phyloP scores from a whole-genome alignment of 2,329 filamentous ascomycete genomes.

The Diaporthe velutina region DNA sequence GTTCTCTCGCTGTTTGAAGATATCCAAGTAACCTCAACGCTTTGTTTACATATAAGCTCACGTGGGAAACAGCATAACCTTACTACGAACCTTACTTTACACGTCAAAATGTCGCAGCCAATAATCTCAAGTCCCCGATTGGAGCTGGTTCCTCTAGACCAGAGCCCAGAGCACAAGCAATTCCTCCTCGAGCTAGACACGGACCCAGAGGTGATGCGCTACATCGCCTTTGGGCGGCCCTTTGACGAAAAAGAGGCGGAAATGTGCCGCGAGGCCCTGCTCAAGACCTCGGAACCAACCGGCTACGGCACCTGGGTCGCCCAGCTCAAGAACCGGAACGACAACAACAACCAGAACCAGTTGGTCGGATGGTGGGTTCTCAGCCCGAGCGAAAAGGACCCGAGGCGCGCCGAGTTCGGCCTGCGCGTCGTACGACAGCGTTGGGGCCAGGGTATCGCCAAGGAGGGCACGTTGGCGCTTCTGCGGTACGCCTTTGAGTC shows the following conservation, averaged over 20 bases:
- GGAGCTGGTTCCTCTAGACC: slow-evolving; percentile 1
- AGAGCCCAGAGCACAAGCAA: slow-evolving; percentile 2
- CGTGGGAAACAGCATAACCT: not conserved
- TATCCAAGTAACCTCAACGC: not conserved
- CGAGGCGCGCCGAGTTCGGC: not conserved
- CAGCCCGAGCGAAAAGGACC: not conserved
- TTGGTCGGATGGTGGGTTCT: slow-evolving; percentile 17
- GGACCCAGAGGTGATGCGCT: slow-evolving; percentile 2
- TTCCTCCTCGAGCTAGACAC: not conserved
- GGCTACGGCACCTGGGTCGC: slow-evolving; percentile 10
- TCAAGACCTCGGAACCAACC: not conserved
- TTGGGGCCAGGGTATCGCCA: slow-evolving; percentile 4
- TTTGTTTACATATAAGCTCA: not conserved
- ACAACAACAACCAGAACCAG: not conserved
- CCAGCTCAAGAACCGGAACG: not conserved
- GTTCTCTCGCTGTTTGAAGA: not conserved
- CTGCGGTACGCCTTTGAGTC: slow-evolving; percentile 3
- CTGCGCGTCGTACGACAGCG: not conserved
- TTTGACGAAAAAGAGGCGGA: slow-evolving; percentile 11
- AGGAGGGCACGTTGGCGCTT: slow-evolving; percentile 1
- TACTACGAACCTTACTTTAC: not conserved
- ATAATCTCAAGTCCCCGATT: not conserved
- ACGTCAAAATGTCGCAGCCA: slow-evolving; percentile 3
- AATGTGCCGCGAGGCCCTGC: not conserved
- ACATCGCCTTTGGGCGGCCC: not conserved